phyloP scores from a whole-genome alignment of 768 basidiomycete genomes.

The Mycena olivaceomarginata region DNA sequence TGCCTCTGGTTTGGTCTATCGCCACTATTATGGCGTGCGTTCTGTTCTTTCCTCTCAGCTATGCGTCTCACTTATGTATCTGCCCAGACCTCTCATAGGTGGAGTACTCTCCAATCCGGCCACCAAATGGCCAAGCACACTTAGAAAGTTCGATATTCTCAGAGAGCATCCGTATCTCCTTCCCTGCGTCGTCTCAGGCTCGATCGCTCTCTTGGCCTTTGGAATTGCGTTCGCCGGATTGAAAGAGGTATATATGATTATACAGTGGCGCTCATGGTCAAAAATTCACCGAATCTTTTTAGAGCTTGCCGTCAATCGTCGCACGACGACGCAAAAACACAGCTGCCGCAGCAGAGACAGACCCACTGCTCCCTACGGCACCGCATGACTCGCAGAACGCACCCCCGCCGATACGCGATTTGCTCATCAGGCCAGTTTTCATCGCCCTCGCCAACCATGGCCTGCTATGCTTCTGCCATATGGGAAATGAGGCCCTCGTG shows the following conservation, averaged over 20 bases:
- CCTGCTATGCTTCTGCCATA: slow-evolving; percentile 23
- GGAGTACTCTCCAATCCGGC: slow-evolving; percentile 78
- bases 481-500: slow-evolving; percentile 21
- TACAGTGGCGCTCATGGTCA: neutral
- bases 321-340: neutral
- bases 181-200: slow-evolving; percentile 64
- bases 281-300: neutral
- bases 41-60: neutral
- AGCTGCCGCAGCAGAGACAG: slow-evolving; percentile 16
- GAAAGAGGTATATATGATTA: slow-evolving; percentile 60
- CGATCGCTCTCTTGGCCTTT: slow-evolving; percentile 58
- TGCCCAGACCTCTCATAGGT: slow-evolving; percentile 33
- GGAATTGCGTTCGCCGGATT: slow-evolving; percentile 59
- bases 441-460: slow-evolving; percentile 32
- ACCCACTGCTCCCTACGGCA: slow-evolving; percentile 25
- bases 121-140: slow-evolving; percentile 74
- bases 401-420: slow-evolving; percentile 19
- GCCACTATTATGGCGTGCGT: slow-evolving; percentile 48
- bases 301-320: slow-evolving; percentile 35
- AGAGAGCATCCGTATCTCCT: slow-evolving; percentile 67
- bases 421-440: slow-evolving; percentile 16
- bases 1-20: slow-evolving; percentile 54
- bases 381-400: neutral
- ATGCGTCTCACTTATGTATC: neutral
- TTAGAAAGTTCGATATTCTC: slow-evolving; percentile 66